Base-by-base conservation (phyloP, 805 yeast genomes). In the Kluyveromyces siamensis region DNA sequence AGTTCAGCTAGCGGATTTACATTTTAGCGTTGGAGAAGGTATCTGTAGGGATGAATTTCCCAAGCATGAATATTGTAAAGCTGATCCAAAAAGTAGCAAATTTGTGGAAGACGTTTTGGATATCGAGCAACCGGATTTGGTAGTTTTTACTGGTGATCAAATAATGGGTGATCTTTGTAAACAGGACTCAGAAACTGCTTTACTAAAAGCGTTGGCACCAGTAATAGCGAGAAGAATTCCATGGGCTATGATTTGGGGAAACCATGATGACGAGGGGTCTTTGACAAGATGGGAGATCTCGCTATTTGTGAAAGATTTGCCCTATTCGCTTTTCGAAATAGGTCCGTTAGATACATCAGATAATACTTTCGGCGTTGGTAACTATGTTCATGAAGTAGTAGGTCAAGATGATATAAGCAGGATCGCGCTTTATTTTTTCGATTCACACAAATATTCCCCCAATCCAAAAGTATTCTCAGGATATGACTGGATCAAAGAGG, bases 211-310 rank as follows among this genome's bases (percentile, higher is more conserved):
- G 0, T 72, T 84, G 9, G 70, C 74, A 10, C 95, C 96, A 0
- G 77, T 87, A 27, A 75, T 90, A 21, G 58, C 69, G 14, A 69
- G 86, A 43, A 66, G 74, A 45, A 84, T 90, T 8, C 97, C 98
- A 3, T 93, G 77, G 72, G 91, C 96, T 0, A 73, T 85, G 54
- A 80, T 83, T 8, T 74, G 91, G 71, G 99, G 99, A 0, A 93
- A 93, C 63, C 99, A 93, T 63, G 99, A 93, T 63, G 93, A 84
- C 59, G 95, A 90, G 67, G 91, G 96, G 0, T 75, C 82, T 4
- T 56, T 88, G 49, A 52, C 71, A 14, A 74, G 96, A 38, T 61
- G 67, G 48, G 78, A 81, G 54, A 59, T 88, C 40, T 84, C 89
- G 79, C 59, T 71, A 2, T 59, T 85, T 7, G 72, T 79, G 3